Evolutionary conservation across 2,329 filamentous ascomycete species (phyloP).

Genomic region (Orbilia quercus): DNA sequence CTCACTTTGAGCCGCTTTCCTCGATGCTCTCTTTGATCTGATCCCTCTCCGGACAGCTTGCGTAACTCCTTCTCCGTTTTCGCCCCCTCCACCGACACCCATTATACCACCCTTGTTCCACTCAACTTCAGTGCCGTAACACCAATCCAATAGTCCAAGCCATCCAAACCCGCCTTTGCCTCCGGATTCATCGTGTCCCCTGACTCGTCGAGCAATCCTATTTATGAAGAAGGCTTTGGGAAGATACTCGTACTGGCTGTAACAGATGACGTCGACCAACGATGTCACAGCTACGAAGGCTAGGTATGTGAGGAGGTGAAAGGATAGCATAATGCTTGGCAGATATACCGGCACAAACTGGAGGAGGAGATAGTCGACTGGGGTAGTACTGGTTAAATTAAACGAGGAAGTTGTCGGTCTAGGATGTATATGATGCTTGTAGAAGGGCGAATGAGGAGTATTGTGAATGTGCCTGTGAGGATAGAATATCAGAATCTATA

Average conservation of each 20-base stretch:
- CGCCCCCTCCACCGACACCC: constrained; percentile 70
- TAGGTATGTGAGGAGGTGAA: constrained; percentile 79
- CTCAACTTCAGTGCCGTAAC: constrained; percentile 69
- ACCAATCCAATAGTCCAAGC: constrained; percentile 73
- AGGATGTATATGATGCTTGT: constrained; percentile 68
- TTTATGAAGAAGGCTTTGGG: constrained; percentile 68
- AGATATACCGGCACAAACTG: constrained; percentile 75
- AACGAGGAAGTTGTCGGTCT: constrained; percentile 72
- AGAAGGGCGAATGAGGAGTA: constrained; percentile 63
- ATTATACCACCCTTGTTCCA: constrained; percentile 69
- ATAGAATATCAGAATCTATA: constrained; percentile 74
- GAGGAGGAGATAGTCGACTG: constrained; percentile 72
- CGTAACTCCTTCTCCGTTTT: constrained; percentile 64
- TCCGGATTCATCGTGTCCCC: constrained; percentile 70
- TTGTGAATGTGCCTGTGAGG: constrained; percentile 76
- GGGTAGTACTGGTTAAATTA: constrained; percentile 75
- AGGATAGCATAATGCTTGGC: constrained; percentile 73
- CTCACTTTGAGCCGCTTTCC: not conserved
- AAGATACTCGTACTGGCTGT: constrained; percentile 74
- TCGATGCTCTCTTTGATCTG: constrained; percentile 22
- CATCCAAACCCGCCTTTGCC: constrained; percentile 70
- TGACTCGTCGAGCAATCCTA: constrained; percentile 68
- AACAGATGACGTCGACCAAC: constrained; percentile 74
- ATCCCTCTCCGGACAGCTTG: constrained; percentile 39
- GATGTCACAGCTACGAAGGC: constrained; percentile 73